Evolutionary conservation across 2,329 filamentous ascomycete species (phyloP).

Genomic region (Coniochaeta ligniaria): DNA sequence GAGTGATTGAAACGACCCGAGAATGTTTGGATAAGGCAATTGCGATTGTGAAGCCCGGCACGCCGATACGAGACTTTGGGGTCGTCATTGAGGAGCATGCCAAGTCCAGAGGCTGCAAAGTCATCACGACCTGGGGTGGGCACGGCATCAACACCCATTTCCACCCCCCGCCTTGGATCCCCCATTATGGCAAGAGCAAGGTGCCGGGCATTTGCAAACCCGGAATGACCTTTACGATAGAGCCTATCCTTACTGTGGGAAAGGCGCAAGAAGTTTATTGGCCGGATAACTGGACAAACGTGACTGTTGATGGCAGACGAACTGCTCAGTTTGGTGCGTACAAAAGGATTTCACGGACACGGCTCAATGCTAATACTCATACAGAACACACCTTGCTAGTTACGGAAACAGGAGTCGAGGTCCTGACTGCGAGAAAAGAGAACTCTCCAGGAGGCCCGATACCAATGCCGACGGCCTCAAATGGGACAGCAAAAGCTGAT

Average conservation of each 20-base stretch:
- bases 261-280: constrained; percentile 90
- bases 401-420: constrained; percentile 76
- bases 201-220: constrained; percentile 88
- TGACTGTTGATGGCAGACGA: constrained; percentile 79
- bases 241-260: constrained; percentile 94
- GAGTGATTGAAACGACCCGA: constrained; percentile 83
- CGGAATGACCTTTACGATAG: constrained; percentile 98
- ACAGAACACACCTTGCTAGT: constrained; percentile 76
- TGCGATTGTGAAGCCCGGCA: constrained; percentile 85
- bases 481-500: not conserved
- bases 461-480: constrained; percentile 37
- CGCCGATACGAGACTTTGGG: constrained; percentile 86
- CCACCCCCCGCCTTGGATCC: constrained; percentile 88
- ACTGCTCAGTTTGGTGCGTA: constrained; percentile 91
- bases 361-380: constrained; percentile 1
- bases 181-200: constrained; percentile 98
- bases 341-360: constrained; percentile 5
- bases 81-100: constrained; percentile 94
- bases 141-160: constrained; percentile 93
- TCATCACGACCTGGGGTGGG: constrained; percentile 92
- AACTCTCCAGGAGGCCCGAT: constrained; percentile 72
- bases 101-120: constrained; percentile 76
- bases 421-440: constrained; percentile 66
- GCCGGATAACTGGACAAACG: constrained; percentile 98
- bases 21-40: constrained; percentile 87